phyloP scores from a whole-genome alignment of 495 filamentous ascomycete genomes.

The Aspergillus conjunctus region DNA sequence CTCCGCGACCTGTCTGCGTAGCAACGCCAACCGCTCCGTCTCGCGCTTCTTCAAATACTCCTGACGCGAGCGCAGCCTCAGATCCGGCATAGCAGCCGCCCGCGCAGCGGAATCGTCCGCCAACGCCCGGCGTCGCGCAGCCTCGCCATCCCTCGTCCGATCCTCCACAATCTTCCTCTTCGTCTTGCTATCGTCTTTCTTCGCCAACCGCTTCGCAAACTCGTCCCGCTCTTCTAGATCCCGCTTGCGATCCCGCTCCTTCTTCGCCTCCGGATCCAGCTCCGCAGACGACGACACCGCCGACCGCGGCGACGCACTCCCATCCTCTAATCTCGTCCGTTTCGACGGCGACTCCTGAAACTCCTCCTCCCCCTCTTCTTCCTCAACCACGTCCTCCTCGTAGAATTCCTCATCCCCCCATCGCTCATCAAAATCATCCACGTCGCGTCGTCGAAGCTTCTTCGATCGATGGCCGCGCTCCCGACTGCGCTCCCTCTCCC shows the following conservation, averaged over 20 bases:
- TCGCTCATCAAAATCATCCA: conserved; percentile 67
- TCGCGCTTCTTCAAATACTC: conserved; percentile 94
- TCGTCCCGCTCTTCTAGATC: conserved; percentile 74
- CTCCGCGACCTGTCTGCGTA: conserved; percentile 90
- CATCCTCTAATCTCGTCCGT: conserved; percentile 59
- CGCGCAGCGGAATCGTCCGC: conserved; percentile 66
- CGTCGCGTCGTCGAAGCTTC: conserved; percentile 55
- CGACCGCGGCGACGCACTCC: conserved; percentile 49
- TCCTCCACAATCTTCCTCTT: conserved; percentile 80
- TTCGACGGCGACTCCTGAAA: conserved; percentile 60
- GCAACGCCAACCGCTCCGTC: conserved; percentile 75
- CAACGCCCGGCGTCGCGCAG: conserved; percentile 60
- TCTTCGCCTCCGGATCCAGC: conserved; percentile 59
- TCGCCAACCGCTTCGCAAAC: conserved; percentile 70
- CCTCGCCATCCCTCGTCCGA: conserved; percentile 59
- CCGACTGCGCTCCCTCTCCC: conserved; percentile 45
- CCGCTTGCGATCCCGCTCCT: conserved; percentile 57
- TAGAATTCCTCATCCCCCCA: conserved; percentile 77
- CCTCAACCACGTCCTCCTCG: conserved; percentile 43
- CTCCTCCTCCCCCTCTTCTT: conserved; percentile 32
- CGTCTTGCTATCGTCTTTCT: conserved; percentile 67
- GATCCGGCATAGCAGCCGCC: conserved; percentile 68
- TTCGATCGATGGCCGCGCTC: conserved; percentile 51
- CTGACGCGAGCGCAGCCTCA: conserved; percentile 81
- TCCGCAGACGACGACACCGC: conserved; percentile 49